Evolutionary conservation across 1,284 basidiomycete species (phyloP).

Genomic region (Boletus subluridellus): DNA sequence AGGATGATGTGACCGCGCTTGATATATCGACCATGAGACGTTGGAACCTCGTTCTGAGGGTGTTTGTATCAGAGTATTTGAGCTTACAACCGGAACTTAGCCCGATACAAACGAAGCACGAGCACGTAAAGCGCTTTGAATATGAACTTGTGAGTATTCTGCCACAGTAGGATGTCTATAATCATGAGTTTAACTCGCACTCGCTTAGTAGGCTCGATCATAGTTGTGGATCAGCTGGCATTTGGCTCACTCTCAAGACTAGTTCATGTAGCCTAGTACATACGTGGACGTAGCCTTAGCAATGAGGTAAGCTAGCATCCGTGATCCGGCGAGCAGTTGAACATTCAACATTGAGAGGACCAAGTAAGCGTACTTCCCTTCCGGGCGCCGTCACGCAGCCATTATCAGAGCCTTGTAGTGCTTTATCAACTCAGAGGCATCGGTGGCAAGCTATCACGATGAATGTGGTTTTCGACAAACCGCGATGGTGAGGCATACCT

Average conservation of each 20-base stretch:
- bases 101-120: slow-evolving; percentile 2
- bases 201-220: slow-evolving; percentile 23
- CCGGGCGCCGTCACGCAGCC: slow-evolving; percentile 14
- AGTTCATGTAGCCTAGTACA: slow-evolving; percentile 2
- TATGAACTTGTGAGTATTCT: slow-evolving; percentile 29
- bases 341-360: background rate
- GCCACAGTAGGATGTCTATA: background rate
- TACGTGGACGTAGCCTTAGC: slow-evolving; percentile 1
- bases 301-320: background rate
- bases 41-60: slow-evolving; percentile 87
- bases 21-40: slow-evolving; percentile 83
- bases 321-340: background rate
- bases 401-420: slow-evolving; percentile 44
- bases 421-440: slow-evolving; percentile 43
- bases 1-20: slow-evolving; percentile 89
- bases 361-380: background rate
- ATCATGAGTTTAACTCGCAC: slow-evolving; percentile 1
- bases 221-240: background rate
- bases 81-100: slow-evolving; percentile 53
- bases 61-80: slow-evolving; percentile 91
- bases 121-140: slow-evolving; percentile 17
- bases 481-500: slow-evolving; percentile 24
- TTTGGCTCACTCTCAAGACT: background rate
- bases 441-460: slow-evolving; percentile 37
- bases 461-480: background rate